Conservation (phyloP, 2,329 filamentous ascomycete species). For the Elsinoe australis region DNA sequence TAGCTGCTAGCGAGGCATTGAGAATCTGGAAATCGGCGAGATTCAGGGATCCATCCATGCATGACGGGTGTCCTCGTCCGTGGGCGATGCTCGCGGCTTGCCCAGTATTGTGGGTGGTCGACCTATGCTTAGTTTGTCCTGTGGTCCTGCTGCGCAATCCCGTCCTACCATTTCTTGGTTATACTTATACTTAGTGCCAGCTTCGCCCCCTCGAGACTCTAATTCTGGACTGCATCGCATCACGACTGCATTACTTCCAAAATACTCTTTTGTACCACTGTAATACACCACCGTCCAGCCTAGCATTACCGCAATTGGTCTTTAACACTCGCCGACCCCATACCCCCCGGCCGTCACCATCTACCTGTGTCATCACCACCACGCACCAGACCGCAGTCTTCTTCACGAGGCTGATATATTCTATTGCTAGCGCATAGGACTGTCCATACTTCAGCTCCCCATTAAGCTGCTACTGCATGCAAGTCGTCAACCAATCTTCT, state of each 20-base stretch:
- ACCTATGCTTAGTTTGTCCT: slow-evolving; percentile 14
- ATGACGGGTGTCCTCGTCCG: slow-evolving; percentile 7
- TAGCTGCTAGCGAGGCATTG: not conserved
- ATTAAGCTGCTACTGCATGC: slow-evolving; percentile 5
- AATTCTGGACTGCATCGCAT: slow-evolving; percentile 12
- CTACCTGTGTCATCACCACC: slow-evolving; percentile 1
- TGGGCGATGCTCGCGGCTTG: slow-evolving; percentile 4
- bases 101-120: slow-evolving; percentile 6
- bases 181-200: slow-evolving; percentile 18
- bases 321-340: not conserved
- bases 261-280: not conserved
- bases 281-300: slow-evolving; percentile 1
- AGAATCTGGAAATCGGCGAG: slow-evolving; percentile 13
- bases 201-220: slow-evolving; percentile 16
- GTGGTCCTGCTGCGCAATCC: slow-evolving; percentile 15
- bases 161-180: slow-evolving; percentile 8
- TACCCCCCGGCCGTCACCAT: slow-evolving; percentile 5
- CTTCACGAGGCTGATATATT: not conserved
- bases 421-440: slow-evolving; percentile 8
- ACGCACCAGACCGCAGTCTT: not conserved
- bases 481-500: not conserved
- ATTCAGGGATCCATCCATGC: slow-evolving; percentile 14
- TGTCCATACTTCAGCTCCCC: slow-evolving; percentile 3
- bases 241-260: not conserved
- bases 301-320: not conserved